Percentiles rank a stretch among this genome's conserved stretches.
phyloP scores from a whole-genome alignment of 2,329 filamentous ascomycete species.

The Colletotrichum tofieldiae region DNA sequence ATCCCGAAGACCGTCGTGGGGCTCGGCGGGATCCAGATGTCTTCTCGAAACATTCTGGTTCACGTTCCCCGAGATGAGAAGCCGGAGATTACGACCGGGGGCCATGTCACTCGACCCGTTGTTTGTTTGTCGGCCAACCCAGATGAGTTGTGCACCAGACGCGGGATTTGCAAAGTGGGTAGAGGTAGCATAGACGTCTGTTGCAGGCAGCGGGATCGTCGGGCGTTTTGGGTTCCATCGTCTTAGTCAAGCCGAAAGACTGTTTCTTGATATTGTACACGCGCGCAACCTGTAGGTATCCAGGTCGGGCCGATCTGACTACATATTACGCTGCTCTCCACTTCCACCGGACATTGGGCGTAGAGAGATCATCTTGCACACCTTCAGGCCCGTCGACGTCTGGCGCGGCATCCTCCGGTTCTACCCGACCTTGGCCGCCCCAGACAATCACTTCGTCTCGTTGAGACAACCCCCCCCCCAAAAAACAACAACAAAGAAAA shows the following conservation, averaged over 20 bases:
- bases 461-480: not conserved
- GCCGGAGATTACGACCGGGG: slow-evolving; percentile 33
- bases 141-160: not conserved
- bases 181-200: not conserved
- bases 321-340: slow-evolving; percentile 12
- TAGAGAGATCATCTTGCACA: not conserved
- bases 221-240: not conserved
- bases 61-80: slow-evolving; percentile 29
- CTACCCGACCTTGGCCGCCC: not conserved
- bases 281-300: slow-evolving; percentile 7
- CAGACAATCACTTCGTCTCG: not conserved
- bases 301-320: slow-evolving; percentile 1
- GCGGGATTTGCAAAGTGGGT: no score
- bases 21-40: slow-evolving; percentile 1
- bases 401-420: not conserved
- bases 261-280: slow-evolving; percentile 28
- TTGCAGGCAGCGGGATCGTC: not conserved
- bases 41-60: slow-evolving; percentile 39
- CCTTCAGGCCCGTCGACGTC: not conserved
- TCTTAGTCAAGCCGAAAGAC: not conserved
- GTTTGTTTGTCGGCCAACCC: slow-evolving; percentile 13
- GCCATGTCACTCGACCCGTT: slow-evolving; percentile 17
- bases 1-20: slow-evolving; percentile 3
- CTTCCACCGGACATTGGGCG: not conserved
- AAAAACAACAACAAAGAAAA: slow-evolving; percentile 1